These are phyloP conservation scores for Trichoderma pleuroti DNA, from an alignment of 2,329 filamentous ascomycete species.

Conservation along the genomic window DNA sequence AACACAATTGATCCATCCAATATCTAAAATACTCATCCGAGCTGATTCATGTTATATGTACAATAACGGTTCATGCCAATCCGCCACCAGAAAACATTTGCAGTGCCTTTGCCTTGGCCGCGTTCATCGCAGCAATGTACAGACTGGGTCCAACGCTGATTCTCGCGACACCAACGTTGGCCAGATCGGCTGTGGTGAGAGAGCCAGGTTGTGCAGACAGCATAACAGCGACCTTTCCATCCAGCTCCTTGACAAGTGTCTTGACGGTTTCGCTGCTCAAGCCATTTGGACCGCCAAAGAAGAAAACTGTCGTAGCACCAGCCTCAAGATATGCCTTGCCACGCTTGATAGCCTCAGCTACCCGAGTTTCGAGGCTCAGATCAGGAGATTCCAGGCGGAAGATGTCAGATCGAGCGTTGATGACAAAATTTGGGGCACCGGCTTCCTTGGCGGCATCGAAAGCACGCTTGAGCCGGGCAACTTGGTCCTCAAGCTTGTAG, in stretches of 20 bases:
- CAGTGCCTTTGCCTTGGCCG: conserved; percentile 34
- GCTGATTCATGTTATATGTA: background rate
- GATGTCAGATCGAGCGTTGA: conserved; percentile 58
- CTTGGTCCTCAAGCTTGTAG: conserved; percentile 43
- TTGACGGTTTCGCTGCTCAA: conserved; percentile 45
- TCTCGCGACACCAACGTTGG: conserved; percentile 49
- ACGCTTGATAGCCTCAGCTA: conserved; percentile 50
- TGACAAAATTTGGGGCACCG: conserved; percentile 52
- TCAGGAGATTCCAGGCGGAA: conserved; percentile 36
- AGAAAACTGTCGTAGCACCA: conserved; percentile 58
- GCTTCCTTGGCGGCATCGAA: conserved; percentile 41
- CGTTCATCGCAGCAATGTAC: conserved; percentile 39
- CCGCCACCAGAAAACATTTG: conserved; percentile 31
- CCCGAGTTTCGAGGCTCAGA: conserved; percentile 31
- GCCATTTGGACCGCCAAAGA: conserved; percentile 51
- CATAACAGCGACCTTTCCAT: conserved; percentile 49
- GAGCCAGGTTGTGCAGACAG: conserved; percentile 35
- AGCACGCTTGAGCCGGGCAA: conserved; percentile 42
- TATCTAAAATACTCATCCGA: background rate
- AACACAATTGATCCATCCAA: background rate
- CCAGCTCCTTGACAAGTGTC: conserved; percentile 45
- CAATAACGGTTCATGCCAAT: background rate
- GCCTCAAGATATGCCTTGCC: conserved; percentile 56
- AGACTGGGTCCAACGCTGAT: conserved; percentile 53
- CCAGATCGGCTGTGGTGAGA: conserved; percentile 43